Percentiles rank a stretch among this genome's conserved stretches.
Conservation (phyloP, 306 rosid species). For the Acacia acuminata region DNA sequence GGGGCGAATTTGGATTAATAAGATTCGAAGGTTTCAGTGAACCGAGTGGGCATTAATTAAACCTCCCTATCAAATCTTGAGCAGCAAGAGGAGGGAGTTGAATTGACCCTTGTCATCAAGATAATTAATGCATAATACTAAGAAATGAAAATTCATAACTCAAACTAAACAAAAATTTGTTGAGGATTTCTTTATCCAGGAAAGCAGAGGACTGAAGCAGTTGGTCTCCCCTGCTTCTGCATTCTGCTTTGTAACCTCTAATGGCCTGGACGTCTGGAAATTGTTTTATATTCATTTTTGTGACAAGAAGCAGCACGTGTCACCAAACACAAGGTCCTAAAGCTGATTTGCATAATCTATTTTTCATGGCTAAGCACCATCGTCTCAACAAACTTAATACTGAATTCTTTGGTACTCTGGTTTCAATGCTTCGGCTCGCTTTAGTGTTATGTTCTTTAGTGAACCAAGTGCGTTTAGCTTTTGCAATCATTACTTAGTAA, state of each 20-base stretch:
- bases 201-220: constrained; percentile 53
- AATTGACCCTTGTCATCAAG: background rate
- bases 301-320: background rate
- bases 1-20: rapidly evolving
- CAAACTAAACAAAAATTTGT: background rate
- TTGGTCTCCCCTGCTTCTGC: constrained; percentile 69
- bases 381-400: background rate
- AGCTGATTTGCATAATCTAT: background rate
- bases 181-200: background rate
- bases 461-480: background rate
- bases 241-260: too few species aligned
- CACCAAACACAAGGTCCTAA: background rate
- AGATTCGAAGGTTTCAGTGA: too few species aligned
- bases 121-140: background rate
- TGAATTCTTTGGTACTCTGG: background rate
- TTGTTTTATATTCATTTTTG: background rate
- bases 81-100: background rate
- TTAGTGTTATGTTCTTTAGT: background rate
- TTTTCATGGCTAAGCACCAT: background rate
- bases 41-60: too few species aligned
- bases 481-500: background rate
- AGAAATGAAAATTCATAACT: background rate
- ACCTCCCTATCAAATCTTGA: background rate
- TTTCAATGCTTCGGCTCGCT: background rate
- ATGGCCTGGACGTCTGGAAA: background rate